Base-by-base conservation (phyloP, 2,329 filamentous ascomycete species). In the Colletotrichum tabaci region DNA sequence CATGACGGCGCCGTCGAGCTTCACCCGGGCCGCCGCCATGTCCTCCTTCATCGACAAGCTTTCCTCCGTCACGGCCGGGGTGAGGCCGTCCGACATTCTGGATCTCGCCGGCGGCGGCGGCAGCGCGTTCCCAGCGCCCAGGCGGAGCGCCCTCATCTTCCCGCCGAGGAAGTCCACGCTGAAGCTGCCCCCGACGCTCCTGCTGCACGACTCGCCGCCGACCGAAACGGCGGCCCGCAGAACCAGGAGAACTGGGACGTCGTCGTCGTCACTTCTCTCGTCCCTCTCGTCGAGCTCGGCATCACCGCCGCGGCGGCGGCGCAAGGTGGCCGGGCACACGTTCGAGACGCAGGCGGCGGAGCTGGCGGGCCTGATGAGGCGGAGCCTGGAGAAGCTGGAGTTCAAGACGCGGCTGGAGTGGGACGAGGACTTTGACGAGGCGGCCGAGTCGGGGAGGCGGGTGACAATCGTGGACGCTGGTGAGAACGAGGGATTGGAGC, bases 161-260 rank as follows among this genome's bases (percentile, higher is more conserved):
- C 88, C 88, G 0, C 85, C 88, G 0, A 76, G 80, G 2, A 67
- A 76, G 3, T 88, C 86, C 0, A 84, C 80, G 1, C 82, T 89
- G 16, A 84, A 81, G 72, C 83, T 90, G 5, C 88, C 88, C 2
- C 78, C 84, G 49, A 81, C 84, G 1, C 76, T 90, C 12, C 76
- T 90, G 0, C 73, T 90, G 42, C 82, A 89, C 75, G 84, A 86
- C 53, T 75, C 78, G 0, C 69, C 77, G 2, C 77, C 80, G 2
- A 61, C 52, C 18, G 47, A 55, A 2, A 42, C 21, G 40, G 52
- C 40, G 2, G 9, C 46, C 10, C 67, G 15, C 66, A 55, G 46
- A 13, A 53, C 64, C 21, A 58, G 55, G 67, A 13, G 68, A 40
- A 63, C 71, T 35, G 30, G 30, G 9, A 9, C 30, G 30, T 35